Evolutionary conservation across 2,329 filamentous ascomycete species (phyloP), one percentile per base, ranked within the genome.

Genomic region (Zelopaecilomyces penicillatus): DNA sequence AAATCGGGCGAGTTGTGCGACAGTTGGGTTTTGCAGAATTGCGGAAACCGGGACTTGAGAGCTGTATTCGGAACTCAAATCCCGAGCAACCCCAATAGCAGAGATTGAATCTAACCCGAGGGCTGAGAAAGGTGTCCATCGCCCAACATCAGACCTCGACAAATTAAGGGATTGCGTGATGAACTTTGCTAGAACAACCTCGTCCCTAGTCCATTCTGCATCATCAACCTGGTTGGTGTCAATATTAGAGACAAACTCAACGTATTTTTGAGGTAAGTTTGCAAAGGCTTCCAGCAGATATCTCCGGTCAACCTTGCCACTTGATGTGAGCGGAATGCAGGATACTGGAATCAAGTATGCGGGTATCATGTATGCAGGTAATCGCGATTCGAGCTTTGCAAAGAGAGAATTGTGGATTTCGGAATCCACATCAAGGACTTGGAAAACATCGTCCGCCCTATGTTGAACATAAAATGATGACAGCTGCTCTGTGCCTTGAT

Each of bases 31-130:
- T 39, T 75, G 78, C n/a, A 95, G 65, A 26, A 95, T 75, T 1
- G 72, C 63, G 0, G 85, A 88, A 6, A 94, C 77, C 8, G 83
- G 69, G 3, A 88, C 58, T 27, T 74, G 68, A 5, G 55, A 64
- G 1, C 67, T 58, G 1, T 77, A 62, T 0, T 57, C 50, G 2
- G 64, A 54, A 42, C 73, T 71, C 0, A 95, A 59, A 11, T 62
- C 57, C 43, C 73, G 78, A 0, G 84, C 76, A 6, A 94, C 64
- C 1, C 75, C 67, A 50, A 95, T 94, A 0, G 86, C 87, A 6
- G 83, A 85, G 28, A 95, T 79, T 0, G 89, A 95, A 58, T 95
- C 88, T 5, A 96, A 62, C 0, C 90, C 90, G 3, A 95, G 62
- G n/a, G 75, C 78, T 44, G 84, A 81, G 48, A 95, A 84, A 0